Base-by-base conservation (phyloP, 768 basidiomycete genomes). In the Suillus discolor region DNA sequence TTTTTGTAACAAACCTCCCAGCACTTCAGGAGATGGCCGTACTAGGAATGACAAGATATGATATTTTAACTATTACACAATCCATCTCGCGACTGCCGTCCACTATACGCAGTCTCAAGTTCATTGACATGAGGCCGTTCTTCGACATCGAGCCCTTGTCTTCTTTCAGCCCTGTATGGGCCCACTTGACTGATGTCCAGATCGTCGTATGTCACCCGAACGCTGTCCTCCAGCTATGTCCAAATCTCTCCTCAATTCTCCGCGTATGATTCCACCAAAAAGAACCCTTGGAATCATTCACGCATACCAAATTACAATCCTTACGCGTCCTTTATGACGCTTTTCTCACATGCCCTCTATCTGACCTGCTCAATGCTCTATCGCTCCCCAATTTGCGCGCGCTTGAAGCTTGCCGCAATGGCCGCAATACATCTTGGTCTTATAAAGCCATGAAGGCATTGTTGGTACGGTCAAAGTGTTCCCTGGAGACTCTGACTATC, bases 11-110 rank as follows among this genome's bases (percentile, higher is more conserved):
- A n/a, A n/a, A n/a, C n/a, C 15, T 68, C 0, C 69, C 66, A 38
- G 49, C 70, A 36, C 66, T 72, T 28, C 59, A 74, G 41, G 61
- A 72, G n/a, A 66, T 72, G 45, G 61, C 73, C 20, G 41, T 72
- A 28, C 15, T 53, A 53, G 51, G 51, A 16, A 53, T 53, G 25
- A 9, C 16, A 9, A 1, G 1, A 28, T 8, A 6, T 28, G 25
- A 53, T 8, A 18, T 16, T 28, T 31, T 31, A 20, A 18, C 18
- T 36, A 61, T 59, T 20, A 18, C 36, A 57, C 66, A 59, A 23
- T 64, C 55, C 31, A 63, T 72, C 31, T 25, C 54, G 28, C 49
- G 59, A 7, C 38, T 62, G 4, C 31, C 54, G 20, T 20, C 31
- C 54, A 55, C 54, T 20, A 34, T 55, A 9, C 54, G 54, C 31